These are phyloP conservation scores for Leccinum olivaceopallidum DNA, from an alignment of 768 basidiomycete genomes.

Conservation along the genomic window DNA sequence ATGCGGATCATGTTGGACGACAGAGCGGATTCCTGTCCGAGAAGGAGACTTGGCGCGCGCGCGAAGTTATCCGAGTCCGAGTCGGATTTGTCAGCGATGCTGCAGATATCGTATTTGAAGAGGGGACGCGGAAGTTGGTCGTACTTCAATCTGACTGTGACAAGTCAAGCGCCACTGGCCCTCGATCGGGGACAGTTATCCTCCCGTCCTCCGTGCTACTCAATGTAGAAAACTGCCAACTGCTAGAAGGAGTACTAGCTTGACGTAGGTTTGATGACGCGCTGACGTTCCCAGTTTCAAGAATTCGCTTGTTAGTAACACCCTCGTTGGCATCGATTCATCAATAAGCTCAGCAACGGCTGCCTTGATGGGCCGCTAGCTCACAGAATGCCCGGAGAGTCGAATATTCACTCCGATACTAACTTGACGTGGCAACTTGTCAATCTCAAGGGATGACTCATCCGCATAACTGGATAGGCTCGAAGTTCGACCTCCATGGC, in stretches of 20 bases:
- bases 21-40: background rate
- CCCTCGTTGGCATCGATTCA: background rate
- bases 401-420: background rate
- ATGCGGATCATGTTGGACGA: background rate
- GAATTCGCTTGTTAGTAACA: background rate
- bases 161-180: background rate
- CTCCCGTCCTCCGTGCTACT: background rate
- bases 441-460: background rate
- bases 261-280: background rate
- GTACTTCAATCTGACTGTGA: background rate
- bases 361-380: background rate
- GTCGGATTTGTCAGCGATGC: constrained; percentile 1
- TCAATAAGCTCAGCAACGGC: background rate
- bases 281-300: constrained; percentile 1
- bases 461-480: background rate
- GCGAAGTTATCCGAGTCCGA: background rate
- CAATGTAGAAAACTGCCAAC: background rate
- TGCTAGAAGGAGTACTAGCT: constrained; percentile 1
- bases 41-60: background rate
- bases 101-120: background rate
- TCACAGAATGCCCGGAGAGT: background rate
- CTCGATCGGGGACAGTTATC: constrained; percentile 5
- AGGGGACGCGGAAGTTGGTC: background rate
- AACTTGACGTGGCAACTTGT: constrained; percentile 8
- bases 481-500: background rate